Conservation (phyloP, 495 filamentous ascomycete genomes). For the Penicillium turbatum region DNA sequence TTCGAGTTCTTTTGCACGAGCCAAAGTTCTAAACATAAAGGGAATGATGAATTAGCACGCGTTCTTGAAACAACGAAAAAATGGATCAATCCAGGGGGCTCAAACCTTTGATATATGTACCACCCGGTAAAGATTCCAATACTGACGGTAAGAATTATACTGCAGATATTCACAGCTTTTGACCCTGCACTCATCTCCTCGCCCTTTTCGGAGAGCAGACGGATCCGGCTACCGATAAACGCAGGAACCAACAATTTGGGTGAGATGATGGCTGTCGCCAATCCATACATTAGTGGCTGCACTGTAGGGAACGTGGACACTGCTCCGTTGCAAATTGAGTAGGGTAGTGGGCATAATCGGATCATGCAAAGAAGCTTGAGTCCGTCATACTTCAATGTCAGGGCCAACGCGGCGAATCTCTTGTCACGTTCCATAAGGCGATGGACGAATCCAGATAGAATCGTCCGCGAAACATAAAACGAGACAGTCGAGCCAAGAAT, state of each 20-base stretch:
- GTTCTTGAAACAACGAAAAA: not conserved
- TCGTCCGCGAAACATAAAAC: constrained; percentile 72
- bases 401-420: constrained; percentile 64
- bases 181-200: constrained; percentile 51
- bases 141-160: constrained; percentile 65
- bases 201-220: constrained; percentile 61
- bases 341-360: constrained; percentile 88
- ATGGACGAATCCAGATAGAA: constrained; percentile 73
- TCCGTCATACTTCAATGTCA: constrained; percentile 75
- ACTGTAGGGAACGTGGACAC: constrained; percentile 91
- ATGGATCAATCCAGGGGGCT: not conserved
- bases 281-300: constrained; percentile 64
- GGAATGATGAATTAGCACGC: not conserved
- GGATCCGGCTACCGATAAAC: constrained; percentile 78
- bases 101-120: constrained; percentile 73
- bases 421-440: constrained; percentile 75
- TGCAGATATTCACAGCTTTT: constrained; percentile 70
- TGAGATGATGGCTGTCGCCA: constrained; percentile 70
- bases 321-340: constrained; percentile 89
- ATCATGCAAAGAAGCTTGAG: constrained; percentile 90
- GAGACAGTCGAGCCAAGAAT: constrained; percentile 70
- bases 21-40: constrained; percentile 58
- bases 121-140: constrained; percentile 74
- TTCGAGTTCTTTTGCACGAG: constrained; percentile 78
- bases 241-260: constrained; percentile 90